phyloP scores from a whole-genome alignment of 331 rosid species.

The Rosa hybrid region DNA sequence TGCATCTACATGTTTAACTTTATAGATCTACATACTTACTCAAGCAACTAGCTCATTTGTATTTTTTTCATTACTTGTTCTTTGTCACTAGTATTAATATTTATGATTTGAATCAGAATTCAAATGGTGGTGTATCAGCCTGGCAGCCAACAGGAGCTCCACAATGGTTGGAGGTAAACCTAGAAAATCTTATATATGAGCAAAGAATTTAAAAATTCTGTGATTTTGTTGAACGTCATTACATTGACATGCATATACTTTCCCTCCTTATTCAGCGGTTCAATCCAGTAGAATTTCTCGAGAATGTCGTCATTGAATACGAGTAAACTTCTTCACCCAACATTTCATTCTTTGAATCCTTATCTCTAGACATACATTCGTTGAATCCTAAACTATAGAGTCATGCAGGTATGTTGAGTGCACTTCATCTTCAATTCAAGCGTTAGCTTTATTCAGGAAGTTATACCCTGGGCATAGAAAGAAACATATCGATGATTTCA shows the following conservation, averaged over 20 bases:
- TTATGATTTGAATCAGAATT: conserved; percentile 32
- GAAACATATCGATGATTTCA: too few species aligned
- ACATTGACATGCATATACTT: background rate
- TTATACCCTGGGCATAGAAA: too few species aligned
- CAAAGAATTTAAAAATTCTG: background rate
- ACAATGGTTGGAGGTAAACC: background rate
- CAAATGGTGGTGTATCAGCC: conserved; percentile 43
- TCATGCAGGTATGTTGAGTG: too few species aligned
- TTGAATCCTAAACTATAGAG: too few species aligned
- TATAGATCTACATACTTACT: background rate
- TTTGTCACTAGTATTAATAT: background rate
- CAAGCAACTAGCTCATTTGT: background rate
- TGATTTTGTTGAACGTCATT: background rate
- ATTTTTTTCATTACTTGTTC: background rate
- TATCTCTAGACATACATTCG: too few species aligned
- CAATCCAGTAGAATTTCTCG: background rate
- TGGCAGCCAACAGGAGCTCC: conserved; percentile 1
- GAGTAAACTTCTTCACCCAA: background rate
- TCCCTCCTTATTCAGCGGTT: background rate
- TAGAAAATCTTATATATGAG: background rate
- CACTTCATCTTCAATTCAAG: too few species aligned
- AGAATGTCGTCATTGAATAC: background rate
- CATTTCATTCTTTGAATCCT: background rate
- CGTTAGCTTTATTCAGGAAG: too few species aligned
- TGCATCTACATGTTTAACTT: background rate